phyloP scores from a whole-genome alignment of 192 early-diverging fungal genomes.

The Lunasporangiospora selenospora region DNA sequence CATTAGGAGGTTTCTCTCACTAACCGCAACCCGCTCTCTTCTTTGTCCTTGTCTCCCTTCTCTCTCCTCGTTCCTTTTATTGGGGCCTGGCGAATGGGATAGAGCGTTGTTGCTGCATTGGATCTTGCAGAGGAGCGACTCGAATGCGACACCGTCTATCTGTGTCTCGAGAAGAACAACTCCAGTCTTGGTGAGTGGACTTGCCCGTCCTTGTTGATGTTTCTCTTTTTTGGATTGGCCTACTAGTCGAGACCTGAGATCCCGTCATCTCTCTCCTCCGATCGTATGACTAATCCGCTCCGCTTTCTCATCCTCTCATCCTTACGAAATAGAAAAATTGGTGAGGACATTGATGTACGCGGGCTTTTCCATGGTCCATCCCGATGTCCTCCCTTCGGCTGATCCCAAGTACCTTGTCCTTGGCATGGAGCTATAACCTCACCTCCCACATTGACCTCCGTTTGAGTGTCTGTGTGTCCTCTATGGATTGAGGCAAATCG shows the following conservation, averaged over 20 bases:
- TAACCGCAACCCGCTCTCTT: no score
- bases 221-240: no score
- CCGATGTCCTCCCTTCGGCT: slow-evolving; percentile 21
- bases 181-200: slow-evolving; percentile 17
- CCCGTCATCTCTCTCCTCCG: no score
- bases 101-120: slow-evolving; percentile 42
- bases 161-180: slow-evolving; percentile 41
- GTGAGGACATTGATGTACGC: slow-evolving; percentile 68
- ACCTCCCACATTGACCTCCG: no score
- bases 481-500: no score
- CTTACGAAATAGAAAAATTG: slow-evolving; percentile 51
- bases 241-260: no score
- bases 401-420: slow-evolving; percentile 38
- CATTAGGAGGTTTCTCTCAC: no score
- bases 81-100: no score
- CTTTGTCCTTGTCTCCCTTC: not conserved
- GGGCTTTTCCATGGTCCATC: slow-evolving; percentile 64
- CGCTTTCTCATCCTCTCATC: no score
- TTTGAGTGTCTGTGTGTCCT: no score
- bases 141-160: slow-evolving; percentile 18
- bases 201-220: no score
- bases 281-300: no score
- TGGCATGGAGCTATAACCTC: slow-evolving; percentile 43
- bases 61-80: not conserved
- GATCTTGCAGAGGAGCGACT: slow-evolving; percentile 44